Conservation (phyloP, 352 stramenopile genomes). For the Blastocystis sp. region DNA sequence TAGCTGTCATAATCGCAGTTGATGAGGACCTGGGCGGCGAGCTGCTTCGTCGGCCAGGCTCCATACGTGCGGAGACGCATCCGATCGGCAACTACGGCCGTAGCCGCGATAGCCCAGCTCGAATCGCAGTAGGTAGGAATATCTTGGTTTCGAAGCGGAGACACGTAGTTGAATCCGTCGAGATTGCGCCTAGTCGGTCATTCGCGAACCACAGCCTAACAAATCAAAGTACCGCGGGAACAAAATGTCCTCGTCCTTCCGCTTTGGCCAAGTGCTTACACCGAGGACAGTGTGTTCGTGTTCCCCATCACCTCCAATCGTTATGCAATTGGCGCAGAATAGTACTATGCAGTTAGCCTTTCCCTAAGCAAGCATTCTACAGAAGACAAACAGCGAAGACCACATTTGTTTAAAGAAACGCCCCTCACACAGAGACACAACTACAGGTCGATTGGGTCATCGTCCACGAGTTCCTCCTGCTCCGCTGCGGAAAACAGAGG, state of each 20-base stretch:
- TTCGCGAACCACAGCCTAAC: not conserved
- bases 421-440: not conserved
- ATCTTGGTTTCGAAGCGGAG: conserved; percentile 96
- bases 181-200: conserved; percentile 77
- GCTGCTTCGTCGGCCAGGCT: conserved; percentile 76
- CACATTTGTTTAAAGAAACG: conserved; percentile 15
- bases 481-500: not conserved
- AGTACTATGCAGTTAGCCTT: not conserved
- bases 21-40: conserved; percentile 82
- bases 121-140: conserved; percentile 87
- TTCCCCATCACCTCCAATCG: not conserved
- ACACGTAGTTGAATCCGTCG: conserved; percentile 87
- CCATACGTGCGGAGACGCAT: conserved; percentile 71
- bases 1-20: conserved; percentile 80
- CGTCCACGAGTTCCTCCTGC: conserved; percentile 31
- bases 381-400: not conserved
- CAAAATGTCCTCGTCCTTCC: not conserved
- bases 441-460: conserved; percentile 50
- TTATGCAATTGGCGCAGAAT: not conserved
- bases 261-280: not conserved
- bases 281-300: not conserved
- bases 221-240: not conserved
- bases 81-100: conserved; percentile 42
- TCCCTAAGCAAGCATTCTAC: not conserved
- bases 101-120: conserved; percentile 81